Conservation (phyloP, 2,329 filamentous ascomycete species). For the Penicillium corylophilum region DNA sequence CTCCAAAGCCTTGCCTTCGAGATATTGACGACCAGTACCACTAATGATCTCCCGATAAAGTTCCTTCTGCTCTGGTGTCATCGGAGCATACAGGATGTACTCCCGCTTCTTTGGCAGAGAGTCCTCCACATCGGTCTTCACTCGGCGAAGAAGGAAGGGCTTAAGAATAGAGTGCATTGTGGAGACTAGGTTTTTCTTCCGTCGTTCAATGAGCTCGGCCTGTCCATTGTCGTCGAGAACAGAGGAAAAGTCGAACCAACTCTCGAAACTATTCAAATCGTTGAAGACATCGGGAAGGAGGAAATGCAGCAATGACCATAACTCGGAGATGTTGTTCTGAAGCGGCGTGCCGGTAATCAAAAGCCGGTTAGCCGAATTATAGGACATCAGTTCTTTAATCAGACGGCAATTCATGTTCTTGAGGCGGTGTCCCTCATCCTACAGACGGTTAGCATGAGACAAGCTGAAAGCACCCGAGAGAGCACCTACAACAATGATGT, state of each 20-base stretch:
- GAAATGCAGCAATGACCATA: constrained; percentile 95
- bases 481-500: constrained; percentile 78
- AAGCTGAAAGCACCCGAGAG: neutral
- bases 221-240: constrained; percentile 79
- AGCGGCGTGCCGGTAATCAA: constrained; percentile 93
- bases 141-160: constrained; percentile 78
- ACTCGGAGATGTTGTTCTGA: constrained; percentile 90
- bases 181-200: constrained; percentile 73
- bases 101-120: constrained; percentile 94
- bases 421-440: constrained; percentile 94
- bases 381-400: constrained; percentile 83
- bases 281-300: constrained; percentile 90
- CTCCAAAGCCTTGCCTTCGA: constrained; percentile 53
- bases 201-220: constrained; percentile 74
- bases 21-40: constrained; percentile 59
- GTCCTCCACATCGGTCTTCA: constrained; percentile 91
- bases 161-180: constrained; percentile 93
- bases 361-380: constrained; percentile 84
- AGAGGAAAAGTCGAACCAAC: constrained; percentile 96
- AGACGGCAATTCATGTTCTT: constrained; percentile 95
- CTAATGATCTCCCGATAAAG: constrained; percentile 85
- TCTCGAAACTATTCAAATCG: constrained; percentile 87
- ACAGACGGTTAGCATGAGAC: constrained; percentile 13
- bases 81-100: constrained; percentile 90
- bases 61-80: constrained; percentile 87